phyloP scores from a whole-genome alignment of 2,329 filamentous ascomycete species.

The Dryadomyces quercus-mongolicae region DNA sequence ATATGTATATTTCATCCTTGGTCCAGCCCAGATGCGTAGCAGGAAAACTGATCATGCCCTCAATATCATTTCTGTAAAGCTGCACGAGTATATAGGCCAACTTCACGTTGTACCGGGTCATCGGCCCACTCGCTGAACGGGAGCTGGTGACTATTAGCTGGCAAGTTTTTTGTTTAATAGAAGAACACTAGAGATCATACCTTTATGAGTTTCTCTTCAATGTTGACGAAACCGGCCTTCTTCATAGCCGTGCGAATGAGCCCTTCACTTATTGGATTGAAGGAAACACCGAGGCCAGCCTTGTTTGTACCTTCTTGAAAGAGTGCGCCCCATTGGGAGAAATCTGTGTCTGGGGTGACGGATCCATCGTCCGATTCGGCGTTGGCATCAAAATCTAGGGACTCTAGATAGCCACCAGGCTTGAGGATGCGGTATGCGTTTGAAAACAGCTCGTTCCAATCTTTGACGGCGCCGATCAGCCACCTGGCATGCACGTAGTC shows the following conservation, averaged over 20 bases:
- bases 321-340: not conserved
- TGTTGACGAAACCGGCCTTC: not conserved
- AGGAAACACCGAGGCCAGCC: not conserved
- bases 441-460: constrained; percentile 27
- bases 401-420: constrained; percentile 38
- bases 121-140: not conserved
- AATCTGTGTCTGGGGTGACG: not conserved
- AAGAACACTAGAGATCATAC: not conserved
- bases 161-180: not conserved
- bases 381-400: constrained; percentile 14
- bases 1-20: constrained; percentile 8
- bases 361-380: constrained; percentile 2
- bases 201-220: not conserved
- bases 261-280: not conserved
- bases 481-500: constrained; percentile 50
- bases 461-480: constrained; percentile 41
- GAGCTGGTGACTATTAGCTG: not conserved
- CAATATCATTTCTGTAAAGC: constrained; percentile 3
- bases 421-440: constrained; percentile 33
- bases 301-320: not conserved
- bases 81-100: not conserved
- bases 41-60: constrained; percentile 9
- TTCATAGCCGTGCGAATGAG: not conserved
- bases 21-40: constrained; percentile 10
- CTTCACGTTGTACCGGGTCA: not conserved